Evolutionary conservation across 106 monocot species (phyloP).

Genomic region (Apostasia shenzhenica): DNA sequence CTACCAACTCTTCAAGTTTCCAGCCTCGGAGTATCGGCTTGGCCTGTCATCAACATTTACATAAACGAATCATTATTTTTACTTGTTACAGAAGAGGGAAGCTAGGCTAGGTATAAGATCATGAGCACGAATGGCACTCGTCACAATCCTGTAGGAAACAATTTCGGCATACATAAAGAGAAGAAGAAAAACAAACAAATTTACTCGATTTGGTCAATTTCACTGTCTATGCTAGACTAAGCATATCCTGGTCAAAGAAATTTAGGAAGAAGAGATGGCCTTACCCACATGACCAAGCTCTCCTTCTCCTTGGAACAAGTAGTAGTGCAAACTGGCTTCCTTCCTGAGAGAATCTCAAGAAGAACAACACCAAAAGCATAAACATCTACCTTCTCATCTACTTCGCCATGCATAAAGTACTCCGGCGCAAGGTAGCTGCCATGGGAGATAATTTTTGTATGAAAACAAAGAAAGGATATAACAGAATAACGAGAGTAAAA

Average conservation of each 20-base stretch:
- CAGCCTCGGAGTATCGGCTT: slow-evolving; percentile 32
- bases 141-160: too few species aligned
- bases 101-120: too few species aligned
- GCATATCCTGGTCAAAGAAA: too few species aligned
- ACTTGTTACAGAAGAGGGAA: too few species aligned
- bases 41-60: slow-evolving; percentile 14
- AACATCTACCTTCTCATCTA: slow-evolving; percentile 77
- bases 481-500: not conserved
- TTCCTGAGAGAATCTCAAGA: slow-evolving; percentile 84
- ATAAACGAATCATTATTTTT: not conserved
- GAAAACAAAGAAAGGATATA: not conserved
- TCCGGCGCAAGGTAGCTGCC: slow-evolving; percentile 85
- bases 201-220: too few species aligned
- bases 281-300: slow-evolving; percentile 84
- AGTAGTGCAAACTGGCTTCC: slow-evolving; percentile 49
- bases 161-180: too few species aligned
- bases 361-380: slow-evolving; percentile 93
- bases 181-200: too few species aligned
- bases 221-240: too few species aligned
- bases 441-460: not conserved
- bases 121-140: too few species aligned
- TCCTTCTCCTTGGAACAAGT: slow-evolving; percentile 50
- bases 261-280: not conserved
- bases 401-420: slow-evolving; percentile 75
- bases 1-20: slow-evolving; percentile 47